Conservation (phyloP, 2,329 filamentous ascomycete species). For the Colletotrichum aenigma region DNA sequence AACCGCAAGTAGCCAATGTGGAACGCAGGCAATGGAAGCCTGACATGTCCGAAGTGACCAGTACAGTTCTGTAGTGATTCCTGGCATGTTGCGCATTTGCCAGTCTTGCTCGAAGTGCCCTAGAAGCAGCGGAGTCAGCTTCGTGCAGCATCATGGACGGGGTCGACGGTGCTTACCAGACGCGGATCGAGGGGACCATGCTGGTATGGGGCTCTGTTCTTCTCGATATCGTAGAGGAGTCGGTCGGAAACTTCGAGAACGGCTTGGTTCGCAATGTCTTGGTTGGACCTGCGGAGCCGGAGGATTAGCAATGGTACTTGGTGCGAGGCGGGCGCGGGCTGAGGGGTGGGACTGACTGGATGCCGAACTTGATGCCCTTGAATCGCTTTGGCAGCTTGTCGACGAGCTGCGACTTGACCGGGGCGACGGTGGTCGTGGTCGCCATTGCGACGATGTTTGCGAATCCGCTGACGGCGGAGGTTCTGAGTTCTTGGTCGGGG, state of each 20-base stretch:
- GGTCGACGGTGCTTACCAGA: slow-evolving; percentile 54
- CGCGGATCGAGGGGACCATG: slow-evolving; percentile 89
- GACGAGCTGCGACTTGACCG: slow-evolving; percentile 84
- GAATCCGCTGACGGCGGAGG: neutral
- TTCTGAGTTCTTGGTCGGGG: neutral
- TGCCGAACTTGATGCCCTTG: slow-evolving; percentile 91
- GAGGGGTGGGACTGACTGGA: slow-evolving; percentile 62
- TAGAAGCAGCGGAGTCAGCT: slow-evolving; percentile 26
- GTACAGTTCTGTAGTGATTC: slow-evolving; percentile 83
- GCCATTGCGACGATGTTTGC: slow-evolving; percentile 15
- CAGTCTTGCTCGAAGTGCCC: slow-evolving; percentile 86
- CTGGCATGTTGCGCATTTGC: slow-evolving; percentile 81
- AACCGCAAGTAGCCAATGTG: slow-evolving; percentile 97
- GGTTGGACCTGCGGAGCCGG: slow-evolving; percentile 69
- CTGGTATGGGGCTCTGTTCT: slow-evolving; percentile 74
- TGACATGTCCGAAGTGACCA: slow-evolving; percentile 94
- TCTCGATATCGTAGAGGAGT: slow-evolving; percentile 88
- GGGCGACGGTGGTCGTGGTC: slow-evolving; percentile 29
- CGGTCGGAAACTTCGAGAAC: slow-evolving; percentile 95
- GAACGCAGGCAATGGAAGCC: slow-evolving; percentile 88
- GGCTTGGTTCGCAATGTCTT: slow-evolving; percentile 94
- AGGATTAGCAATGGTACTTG: neutral
- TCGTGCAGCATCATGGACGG: neutral
- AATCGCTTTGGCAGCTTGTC: slow-evolving; percentile 91
- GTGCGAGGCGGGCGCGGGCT: neutral